These are phyloP conservation scores for Chlorociboria aeruginascens DNA, from an alignment of 495 filamentous ascomycete species.

Conservation along the genomic window DNA sequence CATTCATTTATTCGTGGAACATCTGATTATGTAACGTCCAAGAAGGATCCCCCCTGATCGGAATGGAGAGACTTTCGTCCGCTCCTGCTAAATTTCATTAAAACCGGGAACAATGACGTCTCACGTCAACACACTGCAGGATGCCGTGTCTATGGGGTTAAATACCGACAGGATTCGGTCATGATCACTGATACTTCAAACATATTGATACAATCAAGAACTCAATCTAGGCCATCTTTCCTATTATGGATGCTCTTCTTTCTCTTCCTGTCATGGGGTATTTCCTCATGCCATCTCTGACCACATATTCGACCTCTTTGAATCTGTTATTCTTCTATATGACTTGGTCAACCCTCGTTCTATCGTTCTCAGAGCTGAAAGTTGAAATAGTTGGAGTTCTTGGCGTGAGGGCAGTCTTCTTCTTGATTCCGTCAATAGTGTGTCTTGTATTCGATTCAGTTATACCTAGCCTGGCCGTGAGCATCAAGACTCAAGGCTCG, in stretches of 20 bases:
- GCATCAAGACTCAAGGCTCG: constrained; percentile 58
- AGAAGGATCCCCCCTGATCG: too few relatives aligned
- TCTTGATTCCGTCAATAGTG: constrained; percentile 56
- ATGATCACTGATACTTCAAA: too few relatives aligned
- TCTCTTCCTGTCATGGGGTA: constrained; percentile 59
- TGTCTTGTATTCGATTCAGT: constrained; percentile 65
- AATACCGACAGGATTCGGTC: too few relatives aligned
- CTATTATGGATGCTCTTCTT: constrained; percentile 48
- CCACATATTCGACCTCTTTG: constrained; percentile 63
- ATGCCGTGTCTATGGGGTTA: too few relatives aligned
- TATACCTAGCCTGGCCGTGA: constrained; percentile 50
- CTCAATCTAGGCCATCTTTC: too few relatives aligned
- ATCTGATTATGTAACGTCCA: too few relatives aligned
- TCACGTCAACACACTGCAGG: too few relatives aligned
- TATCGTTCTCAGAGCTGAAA: constrained; percentile 61
- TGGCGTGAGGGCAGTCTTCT: constrained; percentile 58
- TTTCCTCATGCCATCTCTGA: constrained; percentile 39
- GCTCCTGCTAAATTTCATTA: too few relatives aligned
- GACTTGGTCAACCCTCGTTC: constrained; percentile 76
- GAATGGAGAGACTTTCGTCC: too few relatives aligned
- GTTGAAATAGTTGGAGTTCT: constrained; percentile 65
- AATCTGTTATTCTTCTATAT: constrained; percentile 85
- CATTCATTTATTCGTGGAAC: too few relatives aligned
- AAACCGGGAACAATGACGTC: too few relatives aligned
- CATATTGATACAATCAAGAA: too few relatives aligned